Conservation (phyloP, 2,329 filamentous ascomycete genomes). For the Colletotrichum sp. region DNA sequence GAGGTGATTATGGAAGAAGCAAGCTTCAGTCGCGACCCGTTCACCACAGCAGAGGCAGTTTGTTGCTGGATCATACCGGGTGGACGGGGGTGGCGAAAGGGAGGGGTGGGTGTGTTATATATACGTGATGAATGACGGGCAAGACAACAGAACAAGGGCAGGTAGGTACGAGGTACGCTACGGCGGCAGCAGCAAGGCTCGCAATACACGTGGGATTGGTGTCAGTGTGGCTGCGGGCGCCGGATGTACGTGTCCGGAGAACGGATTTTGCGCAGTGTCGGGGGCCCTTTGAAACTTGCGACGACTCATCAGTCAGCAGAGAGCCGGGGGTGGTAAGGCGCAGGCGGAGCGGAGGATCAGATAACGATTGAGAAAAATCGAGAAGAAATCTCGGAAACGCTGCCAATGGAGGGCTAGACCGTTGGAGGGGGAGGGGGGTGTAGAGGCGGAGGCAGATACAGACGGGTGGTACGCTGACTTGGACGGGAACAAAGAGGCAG, state of each 20-base stretch:
- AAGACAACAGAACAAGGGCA: neutral
- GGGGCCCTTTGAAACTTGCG: slow-evolving; percentile 15
- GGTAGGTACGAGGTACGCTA: neutral
- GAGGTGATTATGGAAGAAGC: slow-evolving; percentile 24
- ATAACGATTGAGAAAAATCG: neutral
- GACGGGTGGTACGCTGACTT: slow-evolving; percentile 8
- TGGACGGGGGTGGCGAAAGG: slow-evolving; percentile 18
- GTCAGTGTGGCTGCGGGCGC: slow-evolving; percentile 3
- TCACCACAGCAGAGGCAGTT: slow-evolving; percentile 40
- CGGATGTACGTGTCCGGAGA: slow-evolving; percentile 3
- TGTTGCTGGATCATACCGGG: slow-evolving; percentile 51
- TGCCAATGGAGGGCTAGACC: neutral
- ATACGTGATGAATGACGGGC: slow-evolving; percentile 23
- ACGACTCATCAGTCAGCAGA: slow-evolving; percentile 15
- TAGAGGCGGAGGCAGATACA: neutral
- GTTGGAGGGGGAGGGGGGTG: neutral
- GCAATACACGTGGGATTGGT: neutral
- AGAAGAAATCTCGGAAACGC: neutral
- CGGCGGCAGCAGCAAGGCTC: neutral
- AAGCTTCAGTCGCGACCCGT: slow-evolving; percentile 43
- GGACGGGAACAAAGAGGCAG: neutral
- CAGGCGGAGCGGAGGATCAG: neutral
- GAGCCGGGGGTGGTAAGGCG: neutral
- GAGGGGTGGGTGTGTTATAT: neutral
- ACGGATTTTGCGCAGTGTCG: slow-evolving; percentile 1